Evolutionary conservation across 169 alveolate species (phyloP), one percentile per base, ranked within the genome.

Genomic region (Cardiosporidium cionae): DNA sequence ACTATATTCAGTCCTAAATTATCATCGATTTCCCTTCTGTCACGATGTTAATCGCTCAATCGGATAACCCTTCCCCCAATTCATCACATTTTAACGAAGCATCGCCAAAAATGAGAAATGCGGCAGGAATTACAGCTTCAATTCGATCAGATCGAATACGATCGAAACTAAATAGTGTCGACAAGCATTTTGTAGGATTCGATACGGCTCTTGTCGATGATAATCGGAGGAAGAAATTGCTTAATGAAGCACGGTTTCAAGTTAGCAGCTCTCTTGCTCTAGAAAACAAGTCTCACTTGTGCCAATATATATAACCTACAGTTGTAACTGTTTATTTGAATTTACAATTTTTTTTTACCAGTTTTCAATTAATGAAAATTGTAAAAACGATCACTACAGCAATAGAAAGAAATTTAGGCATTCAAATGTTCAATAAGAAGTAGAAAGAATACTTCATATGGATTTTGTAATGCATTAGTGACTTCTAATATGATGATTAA

Each of bases 121-220:
- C n/a, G n/a, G n/a, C n/a, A n/a, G n/a, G n/a, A n/a, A n/a, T 54
- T 23, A 22, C 62, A 2, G 72, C 79, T 3, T 69, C 54, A 22
- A 64, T 70, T 23, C 68, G 66, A 65, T 70, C 84, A 23, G 84
- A 78, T 31, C 58, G 79, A 73, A 75, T 78, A 64, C 73, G 84
- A 25, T 63, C 63, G 75, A 75, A 78, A 70, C 75, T 78, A 4
- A 72, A 74, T 29, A 63, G 70, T 22, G 84, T 78, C n/a, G 84
- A 73, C 31, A 77, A 78, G 52, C 34, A 79, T 16, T 78, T 78
- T 34, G 67, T 74, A 28, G 84, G 84, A 27, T 78, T 78, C 53
- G 52, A 70, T 62, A 65, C 68, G 7, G 36, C 79, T 3, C 70
- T 78, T 52, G 84, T 74, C 9, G 84, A 78, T 34, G 84, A 78